phyloP scores from a whole-genome alignment of 768 basidiomycete species.

The Filobasidium floriforme region DNA sequence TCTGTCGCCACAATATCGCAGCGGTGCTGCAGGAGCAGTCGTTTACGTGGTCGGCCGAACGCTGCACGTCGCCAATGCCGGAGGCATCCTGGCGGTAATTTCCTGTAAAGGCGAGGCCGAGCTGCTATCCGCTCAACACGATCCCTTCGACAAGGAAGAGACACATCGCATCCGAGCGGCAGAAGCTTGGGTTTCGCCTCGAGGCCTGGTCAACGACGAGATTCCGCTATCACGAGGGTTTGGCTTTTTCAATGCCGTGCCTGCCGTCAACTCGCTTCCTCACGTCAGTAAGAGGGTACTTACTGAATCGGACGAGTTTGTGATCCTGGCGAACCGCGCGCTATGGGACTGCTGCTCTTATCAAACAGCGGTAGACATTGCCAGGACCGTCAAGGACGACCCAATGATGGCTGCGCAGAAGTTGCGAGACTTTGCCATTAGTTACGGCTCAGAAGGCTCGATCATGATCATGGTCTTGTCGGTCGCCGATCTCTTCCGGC shows the following conservation, averaged over 20 bases:
- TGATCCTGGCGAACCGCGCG: constrained; percentile 87
- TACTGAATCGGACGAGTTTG: constrained; percentile 81
- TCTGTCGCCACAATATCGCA: constrained; percentile 51
- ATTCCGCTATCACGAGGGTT: constrained; percentile 86
- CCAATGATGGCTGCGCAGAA: constrained; percentile 93
- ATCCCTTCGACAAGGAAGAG: constrained; percentile 80
- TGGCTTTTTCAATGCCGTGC: constrained; percentile 82
- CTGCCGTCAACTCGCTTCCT: constrained; percentile 82
- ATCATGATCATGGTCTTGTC: constrained; percentile 98
- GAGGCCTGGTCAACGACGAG: constrained; percentile 84
- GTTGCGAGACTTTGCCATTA: constrained; percentile 89
- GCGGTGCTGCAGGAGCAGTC: constrained; percentile 77
- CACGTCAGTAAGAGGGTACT: constrained; percentile 64
- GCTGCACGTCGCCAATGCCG: constrained; percentile 82
- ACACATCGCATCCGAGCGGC: constrained; percentile 77
- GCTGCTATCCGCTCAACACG: constrained; percentile 69
- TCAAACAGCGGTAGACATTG: constrained; percentile 94
- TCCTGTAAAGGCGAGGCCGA: constrained; percentile 65
- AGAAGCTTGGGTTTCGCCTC: constrained; percentile 89
- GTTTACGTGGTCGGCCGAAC: constrained; percentile 72
- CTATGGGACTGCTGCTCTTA: constrained; percentile 91
- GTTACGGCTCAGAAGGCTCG: constrained; percentile 85
- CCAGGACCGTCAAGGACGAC: constrained; percentile 61
- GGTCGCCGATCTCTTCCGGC: constrained; percentile 64
- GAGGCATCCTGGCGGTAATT: constrained; percentile 77